Percentiles rank a stretch among this genome's conserved stretches.
Evolutionary conservation across 352 stramenopile species (phyloP).

Genomic region (Globisporangium paddicum): DNA sequence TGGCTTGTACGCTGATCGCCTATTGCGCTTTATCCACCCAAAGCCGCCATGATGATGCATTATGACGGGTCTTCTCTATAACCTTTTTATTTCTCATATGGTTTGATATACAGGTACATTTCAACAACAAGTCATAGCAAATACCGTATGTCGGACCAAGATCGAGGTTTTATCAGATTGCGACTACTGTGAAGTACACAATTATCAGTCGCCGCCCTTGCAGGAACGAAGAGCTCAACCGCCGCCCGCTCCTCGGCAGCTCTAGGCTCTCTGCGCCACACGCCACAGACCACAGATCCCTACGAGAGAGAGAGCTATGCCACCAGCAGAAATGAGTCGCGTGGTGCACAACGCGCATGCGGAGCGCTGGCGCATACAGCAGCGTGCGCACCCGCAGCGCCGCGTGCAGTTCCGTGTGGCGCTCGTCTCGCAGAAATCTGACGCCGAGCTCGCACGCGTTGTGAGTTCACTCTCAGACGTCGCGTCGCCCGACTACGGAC

Average conservation of each 20-base stretch:
- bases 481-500: constrained; percentile 38
- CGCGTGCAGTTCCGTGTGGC: constrained; percentile 34
- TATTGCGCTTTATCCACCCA: too few species aligned
- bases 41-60: too few species aligned
- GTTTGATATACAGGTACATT: too few species aligned
- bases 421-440: constrained; percentile 24
- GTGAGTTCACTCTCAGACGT: constrained; percentile 45
- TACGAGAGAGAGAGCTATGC: too few species aligned
- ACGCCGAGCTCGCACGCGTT: constrained; percentile 30
- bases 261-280: not conserved
- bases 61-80: too few species aligned
- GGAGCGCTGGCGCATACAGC: constrained; percentile 6
- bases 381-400: constrained; percentile 17
- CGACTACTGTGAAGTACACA: too few species aligned
- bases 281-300: not conserved
- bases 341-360: constrained; percentile 12
- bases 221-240: not conserved
- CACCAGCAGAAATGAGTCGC: not conserved
- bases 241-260: too few species aligned
- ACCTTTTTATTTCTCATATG: too few species aligned
- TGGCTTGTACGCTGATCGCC: too few species aligned
- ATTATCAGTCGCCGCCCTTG: not conserved
- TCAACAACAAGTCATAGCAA: too few species aligned
- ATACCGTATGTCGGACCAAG: too few species aligned
- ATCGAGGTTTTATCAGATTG: too few species aligned